Conservation (phyloP, 768 basidiomycete species). For the Tephrocybe sp. region DNA sequence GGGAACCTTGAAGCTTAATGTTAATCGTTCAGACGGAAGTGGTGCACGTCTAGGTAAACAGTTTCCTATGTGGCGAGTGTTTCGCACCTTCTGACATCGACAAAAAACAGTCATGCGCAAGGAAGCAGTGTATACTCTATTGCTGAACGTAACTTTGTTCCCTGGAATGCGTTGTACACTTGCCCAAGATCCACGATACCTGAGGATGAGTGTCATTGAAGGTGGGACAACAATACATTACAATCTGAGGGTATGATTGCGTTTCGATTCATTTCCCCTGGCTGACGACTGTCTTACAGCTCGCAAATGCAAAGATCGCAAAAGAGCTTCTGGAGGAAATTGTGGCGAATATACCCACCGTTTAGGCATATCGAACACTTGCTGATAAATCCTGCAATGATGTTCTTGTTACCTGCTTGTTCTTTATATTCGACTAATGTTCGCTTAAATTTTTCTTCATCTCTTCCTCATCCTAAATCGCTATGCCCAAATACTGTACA, state of each 20-base stretch:
- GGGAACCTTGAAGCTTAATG: constrained; percentile 69
- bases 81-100: constrained; percentile 4
- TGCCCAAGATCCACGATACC: constrained; percentile 76
- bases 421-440: constrained; percentile 16
- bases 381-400: too few relatives aligned
- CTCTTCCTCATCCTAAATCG: background rate
- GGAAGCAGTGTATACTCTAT: constrained; percentile 72
- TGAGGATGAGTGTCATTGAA: constrained; percentile 74
- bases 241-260: constrained; percentile 62
- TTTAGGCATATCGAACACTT: background rate
- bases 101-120: constrained; percentile 78
- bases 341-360: constrained; percentile 42
- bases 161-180: constrained; percentile 70
- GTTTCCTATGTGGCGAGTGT: background rate
- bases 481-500: constrained; percentile 7
- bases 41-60: constrained; percentile 67
- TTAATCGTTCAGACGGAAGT: constrained; percentile 57
- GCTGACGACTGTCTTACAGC: constrained; percentile 34
- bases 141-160: constrained; percentile 76
- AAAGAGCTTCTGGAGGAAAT: constrained; percentile 63
- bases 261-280: constrained; percentile 11
- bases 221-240: constrained; percentile 61
- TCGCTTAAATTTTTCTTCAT: constrained; percentile 3
- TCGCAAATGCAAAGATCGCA: constrained; percentile 68
- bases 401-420: constrained; percentile 1